phyloP scores from a whole-genome alignment of 306 rosid species.

The Sicyos baderoa region DNA sequence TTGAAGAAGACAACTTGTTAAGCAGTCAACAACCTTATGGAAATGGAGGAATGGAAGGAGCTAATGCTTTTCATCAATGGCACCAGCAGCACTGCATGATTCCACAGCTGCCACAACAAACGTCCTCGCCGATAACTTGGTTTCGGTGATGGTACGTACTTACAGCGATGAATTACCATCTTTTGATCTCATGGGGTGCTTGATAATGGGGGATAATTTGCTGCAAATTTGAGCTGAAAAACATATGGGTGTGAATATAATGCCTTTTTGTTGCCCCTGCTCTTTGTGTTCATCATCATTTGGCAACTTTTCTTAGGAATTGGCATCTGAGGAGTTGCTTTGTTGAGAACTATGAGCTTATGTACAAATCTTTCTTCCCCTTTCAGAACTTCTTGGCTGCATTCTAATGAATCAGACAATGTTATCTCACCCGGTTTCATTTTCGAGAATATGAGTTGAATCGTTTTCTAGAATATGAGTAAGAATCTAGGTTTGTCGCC shows the following conservation, averaged over 20 bases:
- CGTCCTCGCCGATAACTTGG: conserved; percentile 64
- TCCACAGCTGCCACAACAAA: conserved; percentile 58
- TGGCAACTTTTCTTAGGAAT: background rate
- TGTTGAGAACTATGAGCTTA: background rate
- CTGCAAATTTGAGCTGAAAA: background rate
- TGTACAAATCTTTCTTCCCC: conserved; percentile 3
- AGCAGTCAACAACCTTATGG: conserved; percentile 17
- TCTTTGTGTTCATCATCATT: background rate
- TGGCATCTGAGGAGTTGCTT: background rate
- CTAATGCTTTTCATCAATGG: conserved; percentile 34
- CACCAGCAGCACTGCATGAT: conserved; percentile 70
- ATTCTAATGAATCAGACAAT: background rate
- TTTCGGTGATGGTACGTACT: conserved; percentile 31
- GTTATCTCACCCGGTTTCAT: no score
- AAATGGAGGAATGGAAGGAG: conserved; percentile 18
- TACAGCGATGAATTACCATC: background rate
- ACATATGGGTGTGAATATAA: background rate
- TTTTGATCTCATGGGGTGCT: conserved; percentile 14
- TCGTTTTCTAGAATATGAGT: no score
- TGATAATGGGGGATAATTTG: background rate
- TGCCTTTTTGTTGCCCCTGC: background rate
- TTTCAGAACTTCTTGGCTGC: background rate
- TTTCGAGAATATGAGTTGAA: no score
- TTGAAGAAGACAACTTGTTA: conserved; percentile 27
- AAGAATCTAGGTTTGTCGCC: no score